Evolutionary conservation across 495 filamentous ascomycete genomes (phyloP), one percentile per base, ranked within the genome.

Genomic region (Talaromyces wortmannii): DNA sequence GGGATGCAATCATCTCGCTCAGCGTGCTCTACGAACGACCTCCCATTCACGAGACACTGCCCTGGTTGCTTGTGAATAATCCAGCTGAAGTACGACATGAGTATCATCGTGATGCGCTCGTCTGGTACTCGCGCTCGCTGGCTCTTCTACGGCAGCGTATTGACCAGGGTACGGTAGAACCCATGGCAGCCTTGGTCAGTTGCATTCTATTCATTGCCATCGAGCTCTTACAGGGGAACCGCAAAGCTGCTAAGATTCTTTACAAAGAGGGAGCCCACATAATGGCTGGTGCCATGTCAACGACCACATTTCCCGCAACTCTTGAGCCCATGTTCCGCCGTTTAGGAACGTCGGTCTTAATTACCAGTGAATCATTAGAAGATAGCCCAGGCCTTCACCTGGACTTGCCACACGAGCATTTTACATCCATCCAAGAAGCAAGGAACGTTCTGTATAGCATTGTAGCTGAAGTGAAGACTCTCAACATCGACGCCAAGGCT

Each of bases 191-290:
- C 1, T 61, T 79, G 11, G 63, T 80, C 11, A 77, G 70, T 17
- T 81, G 78, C 51, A 60, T 81, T 10, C 65, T 82, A n/a, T 82
- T 79, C 52, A 68, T 79, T n/a, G 78, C 71, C 45, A 75, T 81
- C 45, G 78, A 81, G 61, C 65, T 78, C 50, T 66, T 81, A 55
- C 75, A 77, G 52, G 73, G 70, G 15, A 75, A 80, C 63, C 64
- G 69, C 51, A 64, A 59, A 30, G 71, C 71, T 16, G 78, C 78
- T 61, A 30, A 74, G 66, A 23, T 59, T 64, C 53, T 74, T 67
- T 68, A 68, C 70, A 50, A 63, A 33, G 69, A 78, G 54, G 75
- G 74, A 40, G 47, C 43, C 55, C 48, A 30, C 23, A 23, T 23
- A 4, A 23, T 23, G 23, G 23, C 23, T 23, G 23, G 23, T 4